These are phyloP conservation scores for Dothistroma pini DNA, from an alignment of 2,329 filamentous ascomycete genomes.

Conservation along the genomic window DNA sequence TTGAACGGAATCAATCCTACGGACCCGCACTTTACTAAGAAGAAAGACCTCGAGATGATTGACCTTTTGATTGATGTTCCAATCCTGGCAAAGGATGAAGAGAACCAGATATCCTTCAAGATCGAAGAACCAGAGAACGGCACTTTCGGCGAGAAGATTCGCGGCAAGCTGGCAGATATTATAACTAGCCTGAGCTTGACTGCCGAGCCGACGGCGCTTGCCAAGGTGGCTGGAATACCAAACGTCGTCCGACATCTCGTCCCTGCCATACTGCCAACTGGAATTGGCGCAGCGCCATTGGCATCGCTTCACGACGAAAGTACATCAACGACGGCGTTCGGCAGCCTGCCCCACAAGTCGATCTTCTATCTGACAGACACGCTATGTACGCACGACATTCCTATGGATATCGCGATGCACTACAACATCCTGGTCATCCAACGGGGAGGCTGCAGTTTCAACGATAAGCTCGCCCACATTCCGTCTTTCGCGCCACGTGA, in stretches of 20 bases:
- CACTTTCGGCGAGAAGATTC: slow-evolving; percentile 43
- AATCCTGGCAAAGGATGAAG: background rate
- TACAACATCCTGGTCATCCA: slow-evolving; percentile 78
- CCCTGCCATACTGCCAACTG: slow-evolving; percentile 53
- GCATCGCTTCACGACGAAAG: slow-evolving; percentile 41
- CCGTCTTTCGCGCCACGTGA: slow-evolving; percentile 61
- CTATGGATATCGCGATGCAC: slow-evolving; percentile 48
- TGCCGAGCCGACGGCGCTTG: slow-evolving; percentile 3
- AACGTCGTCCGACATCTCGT: slow-evolving; percentile 38
- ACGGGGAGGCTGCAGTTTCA: slow-evolving; percentile 81
- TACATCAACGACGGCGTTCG: slow-evolving; percentile 45
- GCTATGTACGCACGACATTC: slow-evolving; percentile 57
- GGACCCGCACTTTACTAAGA: slow-evolving; percentile 79
- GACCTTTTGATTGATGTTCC: slow-evolving; percentile 65
- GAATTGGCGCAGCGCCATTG: slow-evolving; percentile 64
- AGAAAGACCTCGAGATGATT: slow-evolving; percentile 68
- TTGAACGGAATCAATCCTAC: slow-evolving; percentile 63
- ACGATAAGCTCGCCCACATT: slow-evolving; percentile 78
- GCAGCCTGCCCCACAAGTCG: slow-evolving; percentile 43
- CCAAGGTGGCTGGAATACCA: background rate
- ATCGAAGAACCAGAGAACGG: slow-evolving; percentile 23
- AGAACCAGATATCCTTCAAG: background rate
- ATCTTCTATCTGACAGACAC: slow-evolving; percentile 66
- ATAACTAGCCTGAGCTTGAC: slow-evolving; percentile 13
- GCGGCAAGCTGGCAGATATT: slow-evolving; percentile 46